Conservation (phyloP, 78 protist genomes). For the Anaeramoeba ignava region DNA sequence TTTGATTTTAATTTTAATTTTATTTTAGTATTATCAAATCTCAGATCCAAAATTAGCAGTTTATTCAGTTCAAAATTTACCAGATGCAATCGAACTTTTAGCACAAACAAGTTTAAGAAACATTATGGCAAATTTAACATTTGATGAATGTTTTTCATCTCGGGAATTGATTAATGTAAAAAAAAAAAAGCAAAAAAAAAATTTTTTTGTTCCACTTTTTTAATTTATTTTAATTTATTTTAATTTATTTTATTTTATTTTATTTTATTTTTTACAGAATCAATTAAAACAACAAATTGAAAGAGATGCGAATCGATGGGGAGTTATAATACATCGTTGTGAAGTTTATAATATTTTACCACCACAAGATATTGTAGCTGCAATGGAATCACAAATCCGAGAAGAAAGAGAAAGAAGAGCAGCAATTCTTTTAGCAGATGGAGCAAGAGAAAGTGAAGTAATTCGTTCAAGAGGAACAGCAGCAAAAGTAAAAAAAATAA, state of each 20-base stretch:
- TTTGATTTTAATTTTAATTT: too few relatives aligned
- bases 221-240: too few relatives aligned
- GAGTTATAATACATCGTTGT: slow-evolving; percentile 12
- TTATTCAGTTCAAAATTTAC: slow-evolving; percentile 14
- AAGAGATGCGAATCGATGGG: slow-evolving; percentile 20
- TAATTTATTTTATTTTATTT: too few relatives aligned
- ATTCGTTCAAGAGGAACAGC: too few relatives aligned
- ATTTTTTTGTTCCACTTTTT: too few relatives aligned
- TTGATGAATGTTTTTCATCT: slow-evolving; percentile 13
- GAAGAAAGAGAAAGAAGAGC: slow-evolving; percentile 16
- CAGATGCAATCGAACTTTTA: slow-evolving; percentile 23
- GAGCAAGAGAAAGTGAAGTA: slow-evolving; percentile 5
- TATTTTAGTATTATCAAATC: not conserved
- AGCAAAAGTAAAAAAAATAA: too few relatives aligned
- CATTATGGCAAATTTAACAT: slow-evolving; percentile 3
- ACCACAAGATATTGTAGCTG: slow-evolving; percentile 2
- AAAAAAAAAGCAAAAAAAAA: too few relatives aligned
- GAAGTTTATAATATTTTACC: slow-evolving; percentile 13
- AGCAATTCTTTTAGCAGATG: slow-evolving; percentile 6
- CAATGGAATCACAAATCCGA: slow-evolving; percentile 9
- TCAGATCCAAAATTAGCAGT: slow-evolving; percentile 3
- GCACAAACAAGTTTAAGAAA: too few relatives aligned
- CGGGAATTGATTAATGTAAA: slow-evolving; percentile 21
- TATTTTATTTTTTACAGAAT: not conserved
- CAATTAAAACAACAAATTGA: not conserved